Percentiles rank a stretch among this genome's conserved stretches.
phyloP scores from a whole-genome alignment of 805 yeast species.

The Lipomyces orientalis region DNA sequence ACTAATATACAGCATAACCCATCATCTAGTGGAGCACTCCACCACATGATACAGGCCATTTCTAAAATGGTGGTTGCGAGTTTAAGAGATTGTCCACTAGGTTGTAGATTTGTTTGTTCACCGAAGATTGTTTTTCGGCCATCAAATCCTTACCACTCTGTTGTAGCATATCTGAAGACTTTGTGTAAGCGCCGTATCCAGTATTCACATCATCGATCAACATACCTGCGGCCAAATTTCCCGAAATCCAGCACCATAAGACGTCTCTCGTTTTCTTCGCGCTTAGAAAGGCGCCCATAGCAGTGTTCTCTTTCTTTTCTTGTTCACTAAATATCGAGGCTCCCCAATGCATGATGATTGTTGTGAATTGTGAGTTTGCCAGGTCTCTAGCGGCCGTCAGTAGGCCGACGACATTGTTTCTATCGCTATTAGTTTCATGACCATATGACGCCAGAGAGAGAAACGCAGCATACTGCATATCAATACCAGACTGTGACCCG shows the following conservation, averaged over 20 bases:
- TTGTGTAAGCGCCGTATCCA: background rate
- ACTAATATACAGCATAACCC: background rate
- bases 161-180: constrained; percentile 8
- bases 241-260: constrained; percentile 36
- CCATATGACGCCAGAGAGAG: background rate
- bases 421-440: background rate
- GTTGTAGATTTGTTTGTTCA: constrained; percentile 13
- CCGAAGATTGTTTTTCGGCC: constrained; percentile 20
- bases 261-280: constrained; percentile 28
- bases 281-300: constrained; percentile 24
- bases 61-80: background rate
- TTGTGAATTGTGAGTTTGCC: constrained; percentile 30
- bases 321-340: constrained; percentile 14
- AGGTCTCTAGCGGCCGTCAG: constrained; percentile 16
- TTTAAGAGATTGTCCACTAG: constrained; percentile 12
- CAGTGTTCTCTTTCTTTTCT: constrained; percentile 15
- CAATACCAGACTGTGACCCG: background rate
- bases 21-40: background rate
- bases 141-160: constrained; percentile 26
- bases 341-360: constrained; percentile 28
- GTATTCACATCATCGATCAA: background rate
- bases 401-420: constrained; percentile 21
- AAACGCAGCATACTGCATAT: constrained; percentile 8
- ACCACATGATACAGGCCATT: background rate
- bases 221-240: constrained; percentile 15